Base-by-base conservation (phyloP, 257 asterid species). In the Thymus quinquecostatus region DNA sequence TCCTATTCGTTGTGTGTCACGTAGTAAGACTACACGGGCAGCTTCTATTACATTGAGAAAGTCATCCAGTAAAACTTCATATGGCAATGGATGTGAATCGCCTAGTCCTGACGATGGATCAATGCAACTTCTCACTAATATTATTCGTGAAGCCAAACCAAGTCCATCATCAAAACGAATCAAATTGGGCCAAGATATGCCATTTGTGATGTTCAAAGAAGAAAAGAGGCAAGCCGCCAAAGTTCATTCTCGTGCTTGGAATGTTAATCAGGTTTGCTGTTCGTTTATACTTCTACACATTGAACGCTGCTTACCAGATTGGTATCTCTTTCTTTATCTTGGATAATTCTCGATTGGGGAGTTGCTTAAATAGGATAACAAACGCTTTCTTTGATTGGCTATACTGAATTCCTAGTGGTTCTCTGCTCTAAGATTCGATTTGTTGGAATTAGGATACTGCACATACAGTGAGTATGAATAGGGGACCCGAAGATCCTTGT, bases 141-240 rank as follows among this genome's bases (percentile, higher is more conserved):
- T 84, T 75, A 87, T 92, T 56, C 92, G 82, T 58, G 97, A 90
- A 79, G 96, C 95, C 77, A 88, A 87, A 81, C 96, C 85, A 51
- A 90, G 91, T 64, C 92, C 95, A 4, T 83, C 89, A 9, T 90
- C 96, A 13, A 92, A 92, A 70, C 87, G 97, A 79, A 87, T 92
- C 81, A 92, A 92, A 85, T 79, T 90, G 81, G 96, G 96, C 58
- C 83, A 88, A 21, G 92, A 88, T 59, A 73, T 71, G 67, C 83
- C 86, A 40, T 72, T 75, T 78, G 59, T 77, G 47, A 64, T 60
- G 70, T 78, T 74, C 29, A 71, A 72, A 69, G 87, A 78, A 60
- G 84, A 72, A 53, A 13, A 48, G 54, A 73, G 73, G 77, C 82
- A 79, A 70, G 82, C 83, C 53, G 72, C 78, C 70, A 82, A 77